Evolutionary conservation across 73 alveolate genomes (phyloP), one percentile per base, ranked within the genome.

Genomic region (Tetrahymena borealis): DNA sequence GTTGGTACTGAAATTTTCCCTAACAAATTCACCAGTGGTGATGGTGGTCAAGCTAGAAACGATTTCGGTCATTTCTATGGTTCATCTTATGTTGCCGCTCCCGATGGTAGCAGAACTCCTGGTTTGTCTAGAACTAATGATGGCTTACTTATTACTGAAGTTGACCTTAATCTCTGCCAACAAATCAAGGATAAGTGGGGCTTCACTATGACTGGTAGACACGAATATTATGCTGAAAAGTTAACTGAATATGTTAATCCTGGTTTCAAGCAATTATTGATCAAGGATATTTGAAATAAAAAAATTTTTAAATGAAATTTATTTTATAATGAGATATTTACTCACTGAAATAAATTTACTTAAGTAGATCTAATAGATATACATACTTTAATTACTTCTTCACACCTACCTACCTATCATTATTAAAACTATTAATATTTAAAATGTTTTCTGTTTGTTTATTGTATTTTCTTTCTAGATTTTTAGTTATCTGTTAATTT

Each of bases 61-160:
- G 97, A 94, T 38, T 94, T 94, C 39, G 97, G 97, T 20, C 78
- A 39, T 60, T 94, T 94, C 92, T 94, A 94, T 60, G 97, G 97
- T 7, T 93, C 96, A 32, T 93, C 96, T 1, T 94, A 94, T 37
- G 96, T 94, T 37, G 96, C 97, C 16, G 97, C 96, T 24, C 97
- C 97, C 31, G 97, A 94, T 90, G 97, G 95, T 33, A 77, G 94
- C 24, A 38, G 97, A 40, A 93, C 97, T n/a, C 96, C 97, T 1
- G 96, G 96, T 11, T 91, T 94, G 6, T 93, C 97, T n/a, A 92
- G 97, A 90, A 93, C 96, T 12, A 93, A 95, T 90, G 97, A 94
- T 90, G 97, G 97, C 11, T 41, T 94, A 31, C 94, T 94, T 38
- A 93, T 93, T 3, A 90, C 94, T 1, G 97, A 94, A 85, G 97